Base-by-base conservation (phyloP, 768 basidiomycete genomes). In the Tubosaeta sp. region DNA sequence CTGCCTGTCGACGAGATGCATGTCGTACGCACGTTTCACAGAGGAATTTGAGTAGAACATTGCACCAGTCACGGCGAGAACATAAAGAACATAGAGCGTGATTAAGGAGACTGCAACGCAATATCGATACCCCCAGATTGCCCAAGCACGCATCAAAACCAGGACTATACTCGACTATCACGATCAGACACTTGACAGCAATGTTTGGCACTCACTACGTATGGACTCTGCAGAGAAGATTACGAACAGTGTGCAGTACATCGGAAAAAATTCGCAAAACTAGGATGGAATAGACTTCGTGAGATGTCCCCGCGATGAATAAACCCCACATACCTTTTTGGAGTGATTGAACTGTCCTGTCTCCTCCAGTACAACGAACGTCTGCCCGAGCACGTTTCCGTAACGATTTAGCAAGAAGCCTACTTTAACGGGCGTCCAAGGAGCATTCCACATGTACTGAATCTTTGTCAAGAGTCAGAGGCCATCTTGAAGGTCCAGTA, bases 361-460 rank as follows among this genome's bases (percentile, higher is more conserved):
- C 39, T 58, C 57, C 34, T 56, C 47, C n/a, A 58, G n/a, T 24
- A n/a, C 36, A 12, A 58, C 35, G 27, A 48, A 40, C 29, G 45
- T 50, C 30, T 57, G 57, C 8, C 51, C 46, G 10, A 44, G 16
- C 19, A 56, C 14, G 22, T 44, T 53, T 6, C 35, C 57, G 14
- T 58, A 58, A 16, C 57, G 54, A 32, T 52, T 56, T 30, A 52
- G 22, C 3, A 58, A 46, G 19, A 58, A 56, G 16, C 39, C 30
- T 19, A 31, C 42, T 48, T 58, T 55, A 27, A 24, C 30, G 10
- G 36, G 2, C 7, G 44, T 31, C 50, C 56, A 57, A 10, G 46
- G 56, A 4, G 40, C 44, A 5, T 25, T 27, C 46, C 53, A 48
- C 8, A 32, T 46, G 10, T 46, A 31, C 13, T 13, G 31, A 18